Evolutionary conservation across 129 eudicot species (phyloP), one percentile per base, ranked within the genome.

Genomic region (Scalesia atractyloides): DNA sequence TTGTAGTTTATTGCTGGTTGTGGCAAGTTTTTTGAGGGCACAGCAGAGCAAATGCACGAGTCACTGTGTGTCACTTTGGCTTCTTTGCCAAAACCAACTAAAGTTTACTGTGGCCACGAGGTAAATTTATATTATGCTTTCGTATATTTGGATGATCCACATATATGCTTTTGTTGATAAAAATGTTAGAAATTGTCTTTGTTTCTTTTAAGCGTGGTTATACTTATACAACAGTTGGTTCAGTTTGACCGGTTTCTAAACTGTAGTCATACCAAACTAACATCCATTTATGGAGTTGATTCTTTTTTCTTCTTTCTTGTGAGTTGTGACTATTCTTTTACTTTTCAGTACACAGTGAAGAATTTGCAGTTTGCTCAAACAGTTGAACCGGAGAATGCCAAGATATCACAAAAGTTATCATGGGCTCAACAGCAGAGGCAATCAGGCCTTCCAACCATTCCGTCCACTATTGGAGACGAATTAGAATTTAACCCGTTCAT

Each of bases 21-120:
- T 77, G 98, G 98, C 20, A 92, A 84, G 79, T 89, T 92, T 76
- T 92, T 89, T n/a, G 96, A 92, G 85, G 98, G 96, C 74, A 92
- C 92, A 65, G 90, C 98, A 66, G 96, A 92, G 61, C 95, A 92
- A 61, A 92, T 92, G 96, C 73, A 92, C 63, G 87, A 92, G 73
- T 92, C 96, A 5, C 73, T 92, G 24, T 92, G 98, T 80, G 86
- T 78, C 76, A 92, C 92, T 64, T 80, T 92, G 78, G 88, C 84
- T 68, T 89, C 95, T 13, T 67, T 92, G 86, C 98, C 96, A n/a
- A 82, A 92, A 78, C 91, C 88, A 9, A 92, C 98, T 82, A 79
- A 61, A 67, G 96, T 92, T 61, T 92, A 81, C 78, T 89, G 95
- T 73, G 96, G 95, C 58, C 96, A 92, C 79, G 98, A 89, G 98